A percentile compares a stretch with the other conserved stretches of the same genome.
Evolutionary conservation across 352 stramenopile genomes (phyloP).

Genomic region (Albugo laibachii): DNA sequence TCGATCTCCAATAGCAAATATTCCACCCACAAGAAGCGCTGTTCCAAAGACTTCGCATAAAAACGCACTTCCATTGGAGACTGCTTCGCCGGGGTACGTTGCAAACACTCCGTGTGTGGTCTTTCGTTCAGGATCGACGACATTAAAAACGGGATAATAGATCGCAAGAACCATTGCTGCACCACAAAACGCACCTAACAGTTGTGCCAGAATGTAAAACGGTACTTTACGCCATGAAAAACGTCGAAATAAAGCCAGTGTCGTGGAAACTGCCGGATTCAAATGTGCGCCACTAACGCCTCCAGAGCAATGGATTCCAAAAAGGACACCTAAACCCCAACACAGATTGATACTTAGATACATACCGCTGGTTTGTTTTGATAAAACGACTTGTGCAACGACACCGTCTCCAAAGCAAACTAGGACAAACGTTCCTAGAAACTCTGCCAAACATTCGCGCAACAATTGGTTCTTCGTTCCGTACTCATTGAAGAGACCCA

Average conservation of each 20-base stretch:
- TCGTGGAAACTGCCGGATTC: slow-evolving; percentile 41
- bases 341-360: slow-evolving; percentile 49
- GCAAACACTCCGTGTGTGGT: slow-evolving; percentile 25
- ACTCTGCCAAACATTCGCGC: slow-evolving; percentile 40
- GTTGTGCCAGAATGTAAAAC: slow-evolving; percentile 28
- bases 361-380: slow-evolving; percentile 26
- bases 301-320: slow-evolving; percentile 35
- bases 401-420: slow-evolving; percentile 47
- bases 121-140: slow-evolving; percentile 21
- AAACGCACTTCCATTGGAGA: slow-evolving; percentile 27
- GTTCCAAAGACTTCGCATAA: slow-evolving; percentile 37
- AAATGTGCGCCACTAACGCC: slow-evolving; percentile 38
- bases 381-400: slow-evolving; percentile 34
- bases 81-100: slow-evolving; percentile 21
- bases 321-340: slow-evolving; percentile 54
- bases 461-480: slow-evolving; percentile 20
- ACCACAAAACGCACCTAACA: slow-evolving; percentile 25
- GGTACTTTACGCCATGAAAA: slow-evolving; percentile 35
- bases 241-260: slow-evolving; percentile 21
- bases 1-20: slow-evolving; percentile 31
- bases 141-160: slow-evolving; percentile 30
- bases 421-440: slow-evolving; percentile 34
- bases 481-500: slow-evolving; percentile 5
- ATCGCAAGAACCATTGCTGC: slow-evolving; percentile 25
- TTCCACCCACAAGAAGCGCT: slow-evolving; percentile 23